phyloP scores from a whole-genome alignment of 495 filamentous ascomycete species.

The Neurospora tetrasperma region DNA sequence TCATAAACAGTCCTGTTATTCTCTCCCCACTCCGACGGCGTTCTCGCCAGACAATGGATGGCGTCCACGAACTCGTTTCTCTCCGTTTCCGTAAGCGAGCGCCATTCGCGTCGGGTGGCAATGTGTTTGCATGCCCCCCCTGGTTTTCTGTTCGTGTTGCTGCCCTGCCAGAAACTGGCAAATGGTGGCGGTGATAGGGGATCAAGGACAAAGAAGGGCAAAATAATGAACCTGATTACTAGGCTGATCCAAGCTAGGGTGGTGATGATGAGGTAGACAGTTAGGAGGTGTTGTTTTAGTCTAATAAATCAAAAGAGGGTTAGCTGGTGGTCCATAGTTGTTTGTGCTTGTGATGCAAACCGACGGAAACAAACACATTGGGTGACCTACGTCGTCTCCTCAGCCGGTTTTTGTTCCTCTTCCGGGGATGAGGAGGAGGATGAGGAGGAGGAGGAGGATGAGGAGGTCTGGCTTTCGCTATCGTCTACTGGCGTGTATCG shows the following conservation, averaged over 20 bases:
- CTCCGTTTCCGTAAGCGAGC: not conserved
- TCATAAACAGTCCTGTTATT: not conserved
- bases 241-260: not conserved
- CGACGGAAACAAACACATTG: not conserved
- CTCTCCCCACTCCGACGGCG: not conserved
- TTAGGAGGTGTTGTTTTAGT: not conserved
- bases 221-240: not conserved
- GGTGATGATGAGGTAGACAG: not conserved
- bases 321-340: not conserved
- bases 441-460: not conserved
- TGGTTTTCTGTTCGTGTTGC: not conserved
- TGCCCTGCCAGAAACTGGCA: not conserved
- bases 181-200: not conserved
- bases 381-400: not conserved
- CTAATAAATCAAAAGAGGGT: not conserved
- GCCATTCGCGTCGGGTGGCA: not conserved
- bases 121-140: not conserved
- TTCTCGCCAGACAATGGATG: not conserved
- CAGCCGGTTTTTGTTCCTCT: not conserved
- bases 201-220: not conserved
- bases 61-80: not conserved
- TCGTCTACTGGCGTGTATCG: not conserved
- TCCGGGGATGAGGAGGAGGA: not conserved
- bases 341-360: not conserved
- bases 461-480: not conserved